Evolutionary conservation across 805 yeast genomes (phyloP).

Genomic region (Yamadazyma phyllophila): DNA sequence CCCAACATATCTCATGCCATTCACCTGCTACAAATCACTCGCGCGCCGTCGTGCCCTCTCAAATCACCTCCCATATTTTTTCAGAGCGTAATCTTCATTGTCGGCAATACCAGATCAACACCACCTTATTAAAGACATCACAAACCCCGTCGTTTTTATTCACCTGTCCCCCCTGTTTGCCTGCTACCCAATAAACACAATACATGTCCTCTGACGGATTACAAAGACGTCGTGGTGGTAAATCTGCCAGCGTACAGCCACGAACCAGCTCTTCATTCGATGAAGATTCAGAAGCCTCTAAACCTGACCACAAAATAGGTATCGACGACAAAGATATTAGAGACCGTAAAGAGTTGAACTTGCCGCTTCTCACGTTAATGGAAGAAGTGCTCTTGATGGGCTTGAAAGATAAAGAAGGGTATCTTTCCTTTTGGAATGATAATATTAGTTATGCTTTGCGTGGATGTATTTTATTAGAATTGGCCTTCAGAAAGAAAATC

Average conservation of each 20-base stretch:
- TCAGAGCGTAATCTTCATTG: too few species aligned
- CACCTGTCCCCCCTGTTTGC: too few species aligned
- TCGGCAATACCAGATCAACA: too few species aligned
- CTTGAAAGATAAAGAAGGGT: slow-evolving; percentile 92
- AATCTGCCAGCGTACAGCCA: slow-evolving; percentile 22
- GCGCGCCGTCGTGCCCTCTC: too few species aligned
- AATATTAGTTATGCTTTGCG: slow-evolving; percentile 93
- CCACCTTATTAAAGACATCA: too few species aligned
- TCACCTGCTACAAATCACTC: too few species aligned
- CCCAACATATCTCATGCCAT: too few species aligned
- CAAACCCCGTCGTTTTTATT: too few species aligned
- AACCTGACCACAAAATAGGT: slow-evolving; percentile 63
- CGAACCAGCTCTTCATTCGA: slow-evolving; percentile 20
- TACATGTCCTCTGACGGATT: slow-evolving; percentile 43
- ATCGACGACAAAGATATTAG: slow-evolving; percentile 73
- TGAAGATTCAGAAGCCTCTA: slow-evolving; percentile 21
- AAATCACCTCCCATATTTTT: too few species aligned
- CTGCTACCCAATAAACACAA: too few species aligned
- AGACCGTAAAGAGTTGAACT: slow-evolving; percentile 36
- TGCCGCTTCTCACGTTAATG: slow-evolving; percentile 86
- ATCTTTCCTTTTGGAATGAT: slow-evolving; percentile 96
- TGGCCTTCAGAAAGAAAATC: slow-evolving; percentile 88
- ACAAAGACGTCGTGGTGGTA: slow-evolving; percentile 73
- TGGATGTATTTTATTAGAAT: slow-evolving; percentile 88
- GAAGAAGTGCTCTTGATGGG: slow-evolving; percentile 95